Evolutionary conservation across 2,329 filamentous ascomycete genomes (phyloP).

Genomic region (Septoria petroselini): DNA sequence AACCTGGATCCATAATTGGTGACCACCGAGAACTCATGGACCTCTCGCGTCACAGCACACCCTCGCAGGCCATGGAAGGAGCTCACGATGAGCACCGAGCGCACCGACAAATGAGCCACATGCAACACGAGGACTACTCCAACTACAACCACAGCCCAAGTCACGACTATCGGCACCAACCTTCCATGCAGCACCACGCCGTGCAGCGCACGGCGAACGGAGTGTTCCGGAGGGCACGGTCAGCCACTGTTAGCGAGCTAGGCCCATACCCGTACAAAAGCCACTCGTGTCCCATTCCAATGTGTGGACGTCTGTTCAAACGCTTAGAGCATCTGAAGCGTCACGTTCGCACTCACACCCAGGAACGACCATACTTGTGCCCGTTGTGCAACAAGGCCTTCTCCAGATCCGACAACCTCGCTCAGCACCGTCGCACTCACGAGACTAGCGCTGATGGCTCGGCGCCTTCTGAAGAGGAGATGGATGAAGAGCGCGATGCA

Average conservation of each 20-base stretch:
- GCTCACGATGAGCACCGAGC: conserved; percentile 60
- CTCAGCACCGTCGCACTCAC: conserved; percentile 84
- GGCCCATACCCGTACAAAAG: conserved; percentile 97
- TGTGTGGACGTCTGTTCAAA: conserved; percentile 96
- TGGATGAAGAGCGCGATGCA: conserved; percentile 84
- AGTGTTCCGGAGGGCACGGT: conserved; percentile 83
- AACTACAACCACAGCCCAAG: conserved; percentile 54
- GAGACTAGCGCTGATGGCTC: conserved; percentile 66
- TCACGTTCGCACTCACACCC: conserved; percentile 98
- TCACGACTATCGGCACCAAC: conserved; percentile 39
- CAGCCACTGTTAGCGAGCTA: conserved; percentile 93
- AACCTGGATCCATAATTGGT: conserved; percentile 54
- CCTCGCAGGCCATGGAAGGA: conserved; percentile 78
- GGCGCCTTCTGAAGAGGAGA: conserved; percentile 73
- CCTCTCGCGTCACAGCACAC: conserved; percentile 87
- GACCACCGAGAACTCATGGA: conserved; percentile 79
- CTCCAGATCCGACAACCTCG: conserved; percentile 96
- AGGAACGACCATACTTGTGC: conserved; percentile 98
- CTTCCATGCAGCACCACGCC: conserved; percentile 57
- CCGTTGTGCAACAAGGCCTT: conserved; percentile 98
- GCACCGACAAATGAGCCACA: conserved; percentile 57
- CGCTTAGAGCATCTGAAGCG: conserved; percentile 98
- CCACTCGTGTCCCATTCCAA: conserved; percentile 98
- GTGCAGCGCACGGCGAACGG: conserved; percentile 62
- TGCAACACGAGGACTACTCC: conserved; percentile 66